phyloP scores from a whole-genome alignment of 345 rosid genomes.

The Sonneratia caseolaris region DNA sequence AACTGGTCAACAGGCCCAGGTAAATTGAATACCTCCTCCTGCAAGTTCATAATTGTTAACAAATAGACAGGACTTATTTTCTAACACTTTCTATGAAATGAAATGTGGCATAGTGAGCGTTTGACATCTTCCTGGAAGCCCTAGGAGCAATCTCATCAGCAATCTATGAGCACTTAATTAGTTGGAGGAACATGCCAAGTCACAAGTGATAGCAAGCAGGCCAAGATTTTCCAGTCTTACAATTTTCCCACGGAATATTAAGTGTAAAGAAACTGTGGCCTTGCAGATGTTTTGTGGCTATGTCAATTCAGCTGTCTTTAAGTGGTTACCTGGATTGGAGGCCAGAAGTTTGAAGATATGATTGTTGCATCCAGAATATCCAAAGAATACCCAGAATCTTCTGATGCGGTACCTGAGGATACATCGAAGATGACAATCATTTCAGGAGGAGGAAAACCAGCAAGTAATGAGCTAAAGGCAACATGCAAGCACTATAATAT shows the following conservation, averaged over 20 bases:
- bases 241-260: background rate
- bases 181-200: background rate
- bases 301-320: background rate
- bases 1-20: constrained; percentile 68
- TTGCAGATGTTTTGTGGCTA: background rate
- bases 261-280: background rate
- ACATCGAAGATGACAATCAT: background rate
- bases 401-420: constrained; percentile 32
- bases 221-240: background rate
- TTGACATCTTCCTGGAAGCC: background rate
- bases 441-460: background rate
- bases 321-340: constrained; percentile 75
- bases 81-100: background rate
- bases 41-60: constrained; percentile 19
- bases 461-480: background rate
- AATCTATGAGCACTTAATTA: background rate
- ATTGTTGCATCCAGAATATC: constrained; percentile 71
- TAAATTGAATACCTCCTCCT: constrained; percentile 74
- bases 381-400: constrained; percentile 37
- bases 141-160: background rate
- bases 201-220: background rate
- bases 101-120: background rate
- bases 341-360: constrained; percentile 94
- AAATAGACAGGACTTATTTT: background rate
- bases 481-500: background rate